Evolutionary conservation across 768 basidiomycete genomes (phyloP), one percentile per base, ranked within the genome.

Genomic region (Leccinum truebloodii): DNA sequence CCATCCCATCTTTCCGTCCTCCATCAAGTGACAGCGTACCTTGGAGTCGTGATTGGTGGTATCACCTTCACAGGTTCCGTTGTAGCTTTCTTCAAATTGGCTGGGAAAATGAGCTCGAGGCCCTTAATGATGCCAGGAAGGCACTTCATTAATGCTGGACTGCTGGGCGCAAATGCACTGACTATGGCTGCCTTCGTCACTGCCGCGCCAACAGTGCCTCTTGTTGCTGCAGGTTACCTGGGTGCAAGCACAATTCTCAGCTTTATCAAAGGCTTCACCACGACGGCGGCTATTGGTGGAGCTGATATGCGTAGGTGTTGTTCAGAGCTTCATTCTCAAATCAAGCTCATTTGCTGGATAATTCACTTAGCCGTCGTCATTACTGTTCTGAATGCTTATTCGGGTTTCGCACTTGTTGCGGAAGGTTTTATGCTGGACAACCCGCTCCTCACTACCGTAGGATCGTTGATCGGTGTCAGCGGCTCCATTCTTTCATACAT

Each of bases 401-500:
- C 90, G 61, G 93, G 93, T 22, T 93, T 95, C 65, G 93, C 93
- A 18, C 84, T 95, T 12, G 92, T 95, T 18, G 93, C 93, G 3
- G 93, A 95, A 80, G 93, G 92, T 7, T 92, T 95, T 69, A 95
- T 95, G 93, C 73, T 94, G 64, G 90, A 94, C 67, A 94, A 94
- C 69, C 84, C 91, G 16, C 80, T 94, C 12, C 76, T 94, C 50
- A 91, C 90, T 2, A 90, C 90, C 0, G 84, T 95, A 37, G 93
- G 93, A 16, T 89, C 92, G 22, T 76, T 95, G 52, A 95, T 95
- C 60, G 93, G 92, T 41, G 93, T 94, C 69, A 91, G 89, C 73
- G 93, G 93, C 52, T 92, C 90, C 14, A 95, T 95, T 69, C 81
- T 95, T 53, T 93, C 91, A 12, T 94, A 95, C 67, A 94, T 95